These are phyloP conservation scores for Aspergillus puulaauensis DNA, from an alignment of 2,329 filamentous ascomycete species.

Conservation along the genomic window DNA sequence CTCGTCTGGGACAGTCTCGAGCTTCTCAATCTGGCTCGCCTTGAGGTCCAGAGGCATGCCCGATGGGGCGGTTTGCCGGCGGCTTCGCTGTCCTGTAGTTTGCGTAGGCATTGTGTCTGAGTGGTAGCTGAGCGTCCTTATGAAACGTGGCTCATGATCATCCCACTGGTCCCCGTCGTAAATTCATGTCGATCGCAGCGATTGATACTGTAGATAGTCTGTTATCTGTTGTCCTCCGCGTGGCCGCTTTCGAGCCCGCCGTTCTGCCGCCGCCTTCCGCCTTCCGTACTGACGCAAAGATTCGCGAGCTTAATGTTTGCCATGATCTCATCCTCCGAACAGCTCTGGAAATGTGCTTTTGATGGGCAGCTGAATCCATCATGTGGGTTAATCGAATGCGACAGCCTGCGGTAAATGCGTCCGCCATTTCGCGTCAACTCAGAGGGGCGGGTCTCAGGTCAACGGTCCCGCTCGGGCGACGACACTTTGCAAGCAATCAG, in stretches of 20 bases:
- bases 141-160: background rate
- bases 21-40: conserved; percentile 20
- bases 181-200: background rate
- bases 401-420: conserved; percentile 21
- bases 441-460: conserved; percentile 19
- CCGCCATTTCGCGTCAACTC: conserved; percentile 24
- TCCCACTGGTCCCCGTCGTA: background rate
- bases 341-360: conserved; percentile 3
- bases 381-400: conserved; percentile 31
- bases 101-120: conserved; percentile 26
- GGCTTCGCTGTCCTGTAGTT: conserved; percentile 32
- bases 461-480: conserved; percentile 24
- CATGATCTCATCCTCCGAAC: background rate
- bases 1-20: conserved; percentile 14
- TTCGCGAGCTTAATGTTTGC: conserved; percentile 16
- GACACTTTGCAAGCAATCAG: conserved; percentile 30
- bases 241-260: conserved; percentile 21
- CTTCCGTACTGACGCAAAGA: conserved; percentile 28
- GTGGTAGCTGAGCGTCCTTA: conserved; percentile 6
- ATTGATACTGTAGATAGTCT: background rate
- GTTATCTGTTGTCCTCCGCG: conserved; percentile 14
- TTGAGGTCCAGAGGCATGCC: conserved; percentile 31
- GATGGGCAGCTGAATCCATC: conserved; percentile 7
- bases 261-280: conserved; percentile 37
- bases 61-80: conserved; percentile 38